phyloP scores from a whole-genome alignment of 768 basidiomycete genomes.

The Clavaria fumosa region DNA sequence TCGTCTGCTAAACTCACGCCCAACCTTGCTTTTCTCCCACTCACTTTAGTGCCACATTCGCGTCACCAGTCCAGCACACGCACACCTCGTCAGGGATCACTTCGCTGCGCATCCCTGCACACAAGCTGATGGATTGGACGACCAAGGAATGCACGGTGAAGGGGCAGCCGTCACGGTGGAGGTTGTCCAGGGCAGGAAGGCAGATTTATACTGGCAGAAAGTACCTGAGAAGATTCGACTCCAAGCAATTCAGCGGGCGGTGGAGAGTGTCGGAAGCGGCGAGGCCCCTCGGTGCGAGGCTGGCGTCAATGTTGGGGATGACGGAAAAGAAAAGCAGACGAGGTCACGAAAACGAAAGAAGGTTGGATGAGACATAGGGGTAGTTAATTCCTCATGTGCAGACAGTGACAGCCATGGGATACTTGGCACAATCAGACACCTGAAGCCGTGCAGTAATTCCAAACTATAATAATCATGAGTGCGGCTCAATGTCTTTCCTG shows the following conservation, averaged over 20 bases:
- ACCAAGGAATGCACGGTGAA: conserved; percentile 20
- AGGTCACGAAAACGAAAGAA: too few relatives aligned
- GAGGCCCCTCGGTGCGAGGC: conserved; percentile 4
- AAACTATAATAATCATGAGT: too few relatives aligned
- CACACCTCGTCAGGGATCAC: conserved; percentile 27
- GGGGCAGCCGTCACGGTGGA: conserved; percentile 30
- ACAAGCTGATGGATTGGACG: conserved; percentile 43
- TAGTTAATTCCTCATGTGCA: too few relatives aligned
- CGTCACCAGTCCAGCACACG: conserved; percentile 34
- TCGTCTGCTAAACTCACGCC: too few relatives aligned
- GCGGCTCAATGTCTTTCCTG: conserved; percentile 11
- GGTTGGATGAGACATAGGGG: too few relatives aligned
- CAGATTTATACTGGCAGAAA: conserved; percentile 66
- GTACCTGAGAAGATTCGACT: conserved; percentile 57
- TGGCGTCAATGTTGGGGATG: background rate
- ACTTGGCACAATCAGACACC: too few relatives aligned
- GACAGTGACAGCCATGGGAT: too few relatives aligned
- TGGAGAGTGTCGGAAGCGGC: conserved; percentile 9
- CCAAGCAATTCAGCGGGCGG: conserved; percentile 40
- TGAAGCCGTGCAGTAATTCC: too few relatives aligned
- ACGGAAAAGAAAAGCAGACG: conserved; percentile 5
- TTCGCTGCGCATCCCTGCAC: conserved; percentile 23
- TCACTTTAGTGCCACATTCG: conserved; percentile 54
- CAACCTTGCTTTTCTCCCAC: background rate
- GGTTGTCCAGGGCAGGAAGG: conserved; percentile 43